Evolutionary conservation across 768 basidiomycete species (phyloP).

Genomic region (Serendipita sp.): DNA sequence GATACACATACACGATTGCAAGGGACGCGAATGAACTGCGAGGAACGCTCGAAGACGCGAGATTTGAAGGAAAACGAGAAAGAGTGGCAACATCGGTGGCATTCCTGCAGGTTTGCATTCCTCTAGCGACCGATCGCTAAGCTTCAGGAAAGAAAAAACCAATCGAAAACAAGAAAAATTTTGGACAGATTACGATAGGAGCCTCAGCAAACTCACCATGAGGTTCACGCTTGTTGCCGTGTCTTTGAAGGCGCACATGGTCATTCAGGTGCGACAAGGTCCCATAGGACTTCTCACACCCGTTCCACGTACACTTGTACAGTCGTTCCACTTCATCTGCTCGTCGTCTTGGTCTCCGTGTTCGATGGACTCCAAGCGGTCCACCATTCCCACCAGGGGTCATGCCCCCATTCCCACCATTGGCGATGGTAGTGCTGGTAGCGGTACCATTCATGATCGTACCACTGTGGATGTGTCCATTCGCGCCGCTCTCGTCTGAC

Average conservation of each 20-base stretch:
- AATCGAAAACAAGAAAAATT: not conserved
- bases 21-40: not conserved
- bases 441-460: not conserved
- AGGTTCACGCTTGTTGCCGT: constrained; percentile 79
- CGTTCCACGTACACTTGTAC: constrained; percentile 66
- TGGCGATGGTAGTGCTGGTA: not conserved
- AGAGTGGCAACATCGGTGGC: too few relatives aligned
- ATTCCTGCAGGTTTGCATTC: too few relatives aligned
- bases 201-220: constrained; percentile 44
- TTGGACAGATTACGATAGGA: not conserved
- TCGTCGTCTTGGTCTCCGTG: constrained; percentile 46
- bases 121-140: too few relatives aligned
- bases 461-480: not conserved
- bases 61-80: too few relatives aligned
- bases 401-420: not conserved
- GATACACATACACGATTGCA: not conserved
- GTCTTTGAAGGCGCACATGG: constrained; percentile 97
- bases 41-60: too few relatives aligned
- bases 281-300: constrained; percentile 40
- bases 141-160: not conserved
- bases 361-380: not conserved
- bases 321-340: constrained; percentile 94
- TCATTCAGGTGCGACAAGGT: constrained; percentile 96
- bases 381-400: not conserved
- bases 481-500: not conserved